phyloP scores from a whole-genome alignment of 208 protist genomes.

The Leishmania amazonensis region DNA sequence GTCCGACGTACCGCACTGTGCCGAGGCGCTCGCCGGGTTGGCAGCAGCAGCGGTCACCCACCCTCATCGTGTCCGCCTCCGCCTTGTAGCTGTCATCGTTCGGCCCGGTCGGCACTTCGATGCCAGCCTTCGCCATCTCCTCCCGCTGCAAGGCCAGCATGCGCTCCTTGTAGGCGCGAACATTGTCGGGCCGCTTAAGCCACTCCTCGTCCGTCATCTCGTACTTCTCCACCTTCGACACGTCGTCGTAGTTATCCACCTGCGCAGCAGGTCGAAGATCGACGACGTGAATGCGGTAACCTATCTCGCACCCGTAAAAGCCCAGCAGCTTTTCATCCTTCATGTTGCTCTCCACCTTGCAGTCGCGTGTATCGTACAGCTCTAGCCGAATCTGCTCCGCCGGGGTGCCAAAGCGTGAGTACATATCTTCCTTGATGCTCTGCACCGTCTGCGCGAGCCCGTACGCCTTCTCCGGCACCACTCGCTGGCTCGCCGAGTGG shows the following conservation, averaged over 20 bases:
- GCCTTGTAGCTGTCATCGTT: constrained; percentile 75
- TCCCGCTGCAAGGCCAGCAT: constrained; percentile 74
- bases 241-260: constrained; percentile 79
- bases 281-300: constrained; percentile 87
- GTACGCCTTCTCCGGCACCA: constrained; percentile 91
- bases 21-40: constrained; percentile 83
- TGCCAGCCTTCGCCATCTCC: constrained; percentile 66
- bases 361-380: constrained; percentile 76
- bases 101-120: constrained; percentile 34
- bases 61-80: constrained; percentile 66
- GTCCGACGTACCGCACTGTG: constrained; percentile 88
- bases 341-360: constrained; percentile 64
- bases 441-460: constrained; percentile 71
- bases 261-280: constrained; percentile 79
- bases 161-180: constrained; percentile 77
- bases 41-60: constrained; percentile 87
- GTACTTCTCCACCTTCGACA: constrained; percentile 92
- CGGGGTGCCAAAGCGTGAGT: constrained; percentile 81
- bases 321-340: constrained; percentile 76
- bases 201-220: constrained; percentile 92
- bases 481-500: constrained; percentile 73
- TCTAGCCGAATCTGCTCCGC: constrained; percentile 72
- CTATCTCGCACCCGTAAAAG: constrained; percentile 85
- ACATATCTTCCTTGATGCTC: constrained; percentile 81
- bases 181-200: constrained; percentile 81